Percentiles rank a stretch among this genome's conserved stretches.
Conservation (phyloP, 2,329 filamentous ascomycete genomes). For the Sclerotinia trifoliorum region DNA sequence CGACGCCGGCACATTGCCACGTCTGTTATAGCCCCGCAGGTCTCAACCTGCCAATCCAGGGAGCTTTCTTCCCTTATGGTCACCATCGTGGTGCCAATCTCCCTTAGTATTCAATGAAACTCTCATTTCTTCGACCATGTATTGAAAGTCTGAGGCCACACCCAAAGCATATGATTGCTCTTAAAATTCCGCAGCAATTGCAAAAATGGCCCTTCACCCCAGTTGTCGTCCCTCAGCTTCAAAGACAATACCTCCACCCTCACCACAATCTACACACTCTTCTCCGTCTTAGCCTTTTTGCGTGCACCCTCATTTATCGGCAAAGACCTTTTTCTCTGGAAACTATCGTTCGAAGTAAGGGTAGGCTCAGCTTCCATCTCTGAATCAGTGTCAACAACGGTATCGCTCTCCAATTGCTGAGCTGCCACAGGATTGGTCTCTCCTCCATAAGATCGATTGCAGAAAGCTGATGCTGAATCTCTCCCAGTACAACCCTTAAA, state of each 20-base stretch:
- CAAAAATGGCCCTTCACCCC: neutral
- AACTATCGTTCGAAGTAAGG: neutral
- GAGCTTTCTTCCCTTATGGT: neutral
- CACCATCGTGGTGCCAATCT: neutral
- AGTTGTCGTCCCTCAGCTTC: no score
- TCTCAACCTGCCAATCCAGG: neutral
- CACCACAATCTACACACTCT: neutral
- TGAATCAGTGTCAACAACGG: neutral
- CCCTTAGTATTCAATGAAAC: neutral
- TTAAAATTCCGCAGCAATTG: neutral
- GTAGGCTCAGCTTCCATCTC: constrained; percentile 3
- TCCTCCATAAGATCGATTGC: neutral
- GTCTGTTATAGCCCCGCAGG: neutral
- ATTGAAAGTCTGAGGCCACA: no score
- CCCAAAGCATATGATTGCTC: neutral
- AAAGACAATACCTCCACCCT: neutral
- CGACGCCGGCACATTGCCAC: neutral
- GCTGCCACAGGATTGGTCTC: no score
- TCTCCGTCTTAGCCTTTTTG: neutral
- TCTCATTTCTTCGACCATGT: neutral
- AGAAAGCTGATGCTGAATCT: neutral
- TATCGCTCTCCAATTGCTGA: neutral
- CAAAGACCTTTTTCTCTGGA: constrained; percentile 5
- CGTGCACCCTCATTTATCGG: neutral
- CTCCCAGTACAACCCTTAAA: neutral